Percentiles rank a stretch among this genome's conserved stretches.
These are phyloP conservation scores for Dactylellina haptotyla DNA, from an alignment of 2,329 filamentous ascomycete species.

Conservation along the genomic window DNA sequence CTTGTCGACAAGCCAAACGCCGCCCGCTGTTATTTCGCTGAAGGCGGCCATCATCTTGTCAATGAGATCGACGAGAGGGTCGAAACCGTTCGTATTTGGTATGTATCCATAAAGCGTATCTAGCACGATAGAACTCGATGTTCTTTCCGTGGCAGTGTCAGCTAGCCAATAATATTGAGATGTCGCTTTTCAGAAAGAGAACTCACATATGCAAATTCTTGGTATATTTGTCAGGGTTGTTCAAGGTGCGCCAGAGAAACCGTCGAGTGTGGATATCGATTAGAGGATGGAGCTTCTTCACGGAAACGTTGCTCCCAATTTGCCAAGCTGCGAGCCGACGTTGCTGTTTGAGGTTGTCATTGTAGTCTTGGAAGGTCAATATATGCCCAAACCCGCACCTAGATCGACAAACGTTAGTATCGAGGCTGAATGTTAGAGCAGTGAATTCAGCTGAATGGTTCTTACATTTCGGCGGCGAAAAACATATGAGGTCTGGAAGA, in stretches of 20 bases:
- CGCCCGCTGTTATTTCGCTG: constrained; percentile 62
- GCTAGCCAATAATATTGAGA: not conserved
- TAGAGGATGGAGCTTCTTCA: constrained; percentile 62
- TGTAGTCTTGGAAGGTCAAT: constrained; percentile 61
- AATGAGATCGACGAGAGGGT: constrained; percentile 64
- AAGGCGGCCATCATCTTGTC: constrained; percentile 63
- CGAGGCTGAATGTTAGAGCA: not conserved
- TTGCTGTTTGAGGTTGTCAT: constrained; percentile 61
- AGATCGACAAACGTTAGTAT: not conserved
- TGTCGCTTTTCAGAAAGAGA: not conserved
- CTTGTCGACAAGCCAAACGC: constrained; percentile 64
- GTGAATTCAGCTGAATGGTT: not conserved
- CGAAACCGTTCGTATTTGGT: constrained; percentile 60
- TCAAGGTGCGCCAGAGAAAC: constrained; percentile 63
- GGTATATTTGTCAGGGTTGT: constrained; percentile 61
- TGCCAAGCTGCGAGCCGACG: constrained; percentile 65
- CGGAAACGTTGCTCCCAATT: constrained; percentile 63
- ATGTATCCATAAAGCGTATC: constrained; percentile 65
- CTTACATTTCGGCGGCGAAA: constrained; percentile 62
- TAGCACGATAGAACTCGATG: constrained; percentile 63
- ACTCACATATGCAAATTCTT: constrained; percentile 64
- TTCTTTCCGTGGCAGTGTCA: constrained; percentile 56
- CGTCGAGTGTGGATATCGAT: constrained; percentile 64
- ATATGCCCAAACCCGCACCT: constrained; percentile 62
- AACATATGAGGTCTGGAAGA: constrained; percentile 60